phyloP scores from a whole-genome alignment of 2,329 filamentous ascomycete genomes.

The Pseudogymnoascus sp. region DNA sequence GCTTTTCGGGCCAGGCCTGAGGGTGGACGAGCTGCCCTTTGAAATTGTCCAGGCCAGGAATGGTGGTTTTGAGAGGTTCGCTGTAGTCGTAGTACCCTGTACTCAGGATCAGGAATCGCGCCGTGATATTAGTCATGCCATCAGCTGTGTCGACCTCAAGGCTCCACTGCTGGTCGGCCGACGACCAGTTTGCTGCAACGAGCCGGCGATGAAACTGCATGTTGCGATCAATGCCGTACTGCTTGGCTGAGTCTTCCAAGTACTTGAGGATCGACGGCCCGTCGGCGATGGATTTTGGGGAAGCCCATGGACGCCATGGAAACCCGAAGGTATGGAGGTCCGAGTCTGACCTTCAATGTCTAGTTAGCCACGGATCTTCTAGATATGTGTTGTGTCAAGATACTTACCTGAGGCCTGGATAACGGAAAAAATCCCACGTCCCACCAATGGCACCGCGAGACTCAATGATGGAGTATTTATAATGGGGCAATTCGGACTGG shows the following conservation, averaged over 20 bases:
- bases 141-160: slow-evolving; percentile 32
- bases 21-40: slow-evolving; percentile 55
- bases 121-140: slow-evolving; percentile 21
- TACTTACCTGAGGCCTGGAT: slow-evolving; percentile 52
- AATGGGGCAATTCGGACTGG: slow-evolving; percentile 43
- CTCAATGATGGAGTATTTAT: slow-evolving; percentile 59
- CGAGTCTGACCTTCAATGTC: slow-evolving; percentile 38
- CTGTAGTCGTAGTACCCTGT: slow-evolving; percentile 59
- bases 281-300: slow-evolving; percentile 40
- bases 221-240: slow-evolving; percentile 44
- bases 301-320: slow-evolving; percentile 59
- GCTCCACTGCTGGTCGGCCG: slow-evolving; percentile 45
- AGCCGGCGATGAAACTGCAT: slow-evolving; percentile 45
- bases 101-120: slow-evolving; percentile 47
- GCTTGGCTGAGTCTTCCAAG: slow-evolving; percentile 39
- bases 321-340: slow-evolving; percentile 56
- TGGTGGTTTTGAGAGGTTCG: slow-evolving; percentile 42
- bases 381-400: background rate
- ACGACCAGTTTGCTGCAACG: slow-evolving; percentile 43
- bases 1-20: slow-evolving; percentile 62
- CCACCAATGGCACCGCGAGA: slow-evolving; percentile 57
- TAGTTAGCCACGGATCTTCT: background rate
- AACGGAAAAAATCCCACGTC: slow-evolving; percentile 69
- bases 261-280: slow-evolving; percentile 45
- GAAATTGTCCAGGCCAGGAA: slow-evolving; percentile 52